Evolutionary conservation across 345 rosid species (phyloP).

Genomic region (Lepidium sativum): DNA sequence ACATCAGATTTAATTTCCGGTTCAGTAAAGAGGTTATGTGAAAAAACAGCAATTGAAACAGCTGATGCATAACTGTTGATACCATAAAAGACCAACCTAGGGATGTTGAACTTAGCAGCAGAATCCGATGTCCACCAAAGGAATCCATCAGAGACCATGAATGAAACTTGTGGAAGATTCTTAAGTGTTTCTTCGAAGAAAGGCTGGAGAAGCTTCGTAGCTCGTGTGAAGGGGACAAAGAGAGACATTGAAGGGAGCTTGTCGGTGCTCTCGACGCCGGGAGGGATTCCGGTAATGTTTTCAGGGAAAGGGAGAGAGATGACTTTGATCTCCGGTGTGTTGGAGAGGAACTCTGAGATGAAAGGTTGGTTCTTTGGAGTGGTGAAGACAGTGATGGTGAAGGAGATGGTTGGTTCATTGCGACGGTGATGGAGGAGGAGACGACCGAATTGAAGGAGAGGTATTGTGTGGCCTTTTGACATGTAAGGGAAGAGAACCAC

Average conservation of each 20-base stretch:
- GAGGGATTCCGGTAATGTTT: slow-evolving; percentile 32
- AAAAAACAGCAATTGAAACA: not conserved
- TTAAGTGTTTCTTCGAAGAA: slow-evolving; percentile 34
- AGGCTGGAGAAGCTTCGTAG: slow-evolving; percentile 49
- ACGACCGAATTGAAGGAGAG: slow-evolving; percentile 54
- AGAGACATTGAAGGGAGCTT: slow-evolving; percentile 52
- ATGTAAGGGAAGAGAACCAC: slow-evolving; percentile 58
- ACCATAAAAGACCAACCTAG: slow-evolving; percentile 42
- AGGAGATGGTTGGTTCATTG: not conserved
- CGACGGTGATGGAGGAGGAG: slow-evolving; percentile 43
- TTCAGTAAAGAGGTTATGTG: not conserved
- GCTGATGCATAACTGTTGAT: slow-evolving; percentile 25
- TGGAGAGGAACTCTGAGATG: slow-evolving; percentile 31
- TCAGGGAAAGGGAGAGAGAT: slow-evolving; percentile 43
- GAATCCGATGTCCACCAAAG: slow-evolving; percentile 71
- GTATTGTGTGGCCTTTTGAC: slow-evolving; percentile 69
- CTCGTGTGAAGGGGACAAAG: slow-evolving; percentile 33
- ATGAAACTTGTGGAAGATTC: slow-evolving; percentile 30
- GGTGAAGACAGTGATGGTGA: slow-evolving; percentile 61
- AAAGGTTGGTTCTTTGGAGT: slow-evolving; percentile 50
- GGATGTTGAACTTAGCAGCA: slow-evolving; percentile 44
- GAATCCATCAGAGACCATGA: slow-evolving; percentile 59
- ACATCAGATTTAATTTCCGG: slow-evolving; percentile 24
- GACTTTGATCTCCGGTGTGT: slow-evolving; percentile 24
- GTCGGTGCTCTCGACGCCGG: slow-evolving; percentile 55